These are phyloP conservation scores for Chalara sp. DNA, from an alignment of 2,329 filamentous ascomycete genomes.

Conservation along the genomic window DNA sequence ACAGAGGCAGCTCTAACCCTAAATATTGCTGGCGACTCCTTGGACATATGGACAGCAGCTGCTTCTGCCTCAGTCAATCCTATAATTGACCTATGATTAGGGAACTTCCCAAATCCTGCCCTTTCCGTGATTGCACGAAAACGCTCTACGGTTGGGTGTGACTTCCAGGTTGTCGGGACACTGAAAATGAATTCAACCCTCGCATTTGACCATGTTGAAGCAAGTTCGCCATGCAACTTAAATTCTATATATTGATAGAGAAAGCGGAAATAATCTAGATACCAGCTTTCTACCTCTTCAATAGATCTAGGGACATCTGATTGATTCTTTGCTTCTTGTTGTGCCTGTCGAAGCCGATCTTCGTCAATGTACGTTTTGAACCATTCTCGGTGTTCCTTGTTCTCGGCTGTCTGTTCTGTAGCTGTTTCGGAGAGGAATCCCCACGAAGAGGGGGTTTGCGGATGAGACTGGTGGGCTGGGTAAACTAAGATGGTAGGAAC, in stretches of 20 bases:
- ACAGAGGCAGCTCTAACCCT: not conserved
- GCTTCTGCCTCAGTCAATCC: conserved; percentile 47
- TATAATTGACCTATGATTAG: conserved; percentile 33
- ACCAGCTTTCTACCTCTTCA: conserved; percentile 9
- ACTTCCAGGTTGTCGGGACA: conserved; percentile 35
- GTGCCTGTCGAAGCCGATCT: conserved; percentile 19
- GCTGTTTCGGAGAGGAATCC: conserved; percentile 29
- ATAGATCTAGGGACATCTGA: conserved; percentile 20
- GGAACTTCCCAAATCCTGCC: conserved; percentile 24
- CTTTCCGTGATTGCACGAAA: conserved; percentile 24
- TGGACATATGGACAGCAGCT: conserved; percentile 38
- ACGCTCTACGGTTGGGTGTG: conserved; percentile 28
- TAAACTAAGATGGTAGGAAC: conserved; percentile 16
- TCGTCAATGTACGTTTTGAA: conserved; percentile 32
- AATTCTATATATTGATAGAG: conserved; percentile 28
- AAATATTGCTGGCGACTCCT: conserved; percentile 18
- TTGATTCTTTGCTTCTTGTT: conserved; percentile 17
- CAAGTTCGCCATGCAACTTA: conserved; percentile 19
- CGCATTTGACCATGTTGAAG: conserved; percentile 4
- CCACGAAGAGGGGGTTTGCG: conserved; percentile 21
- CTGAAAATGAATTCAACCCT: conserved; percentile 33
- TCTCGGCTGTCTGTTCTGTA: conserved; percentile 18
- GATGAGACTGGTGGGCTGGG: conserved; percentile 4
- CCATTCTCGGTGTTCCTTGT: conserved; percentile 27
- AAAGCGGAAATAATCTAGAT: conserved; percentile 27